phyloP scores from a whole-genome alignment of 176 grass and related monocot species.

The Cymbopogon citratus region DNA sequence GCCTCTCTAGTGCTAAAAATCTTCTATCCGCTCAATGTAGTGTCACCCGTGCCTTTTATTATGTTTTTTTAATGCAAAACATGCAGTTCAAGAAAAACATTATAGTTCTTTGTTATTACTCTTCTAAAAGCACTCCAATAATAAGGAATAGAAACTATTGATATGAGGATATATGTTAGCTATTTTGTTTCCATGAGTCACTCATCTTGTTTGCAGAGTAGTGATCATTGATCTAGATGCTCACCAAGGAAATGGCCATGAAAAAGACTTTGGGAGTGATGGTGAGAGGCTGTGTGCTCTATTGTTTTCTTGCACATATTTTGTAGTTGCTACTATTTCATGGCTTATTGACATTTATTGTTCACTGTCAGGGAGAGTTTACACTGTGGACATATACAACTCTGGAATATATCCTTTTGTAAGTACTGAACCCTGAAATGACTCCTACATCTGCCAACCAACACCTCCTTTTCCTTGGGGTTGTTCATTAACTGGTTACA shows the following conservation, averaged over 20 bases:
- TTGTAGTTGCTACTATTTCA: not conserved
- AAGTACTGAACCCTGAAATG: conserved; percentile 20
- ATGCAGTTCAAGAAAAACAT: not conserved
- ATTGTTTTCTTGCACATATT: not conserved
- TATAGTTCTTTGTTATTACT: not conserved
- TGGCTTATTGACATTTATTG: not conserved
- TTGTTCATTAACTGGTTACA: not conserved
- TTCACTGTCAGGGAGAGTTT: conserved; percentile 41
- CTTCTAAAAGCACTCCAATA: not conserved
- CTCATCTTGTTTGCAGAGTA: conserved; percentile 30
- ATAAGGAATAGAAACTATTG: not conserved
- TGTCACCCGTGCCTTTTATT: not conserved
- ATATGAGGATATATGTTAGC: not conserved
- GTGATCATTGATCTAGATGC: conserved; percentile 77
- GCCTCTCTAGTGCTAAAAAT: not conserved
- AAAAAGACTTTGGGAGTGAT: conserved; percentile 52
- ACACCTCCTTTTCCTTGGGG: not conserved
- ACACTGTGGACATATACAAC: conserved; percentile 80
- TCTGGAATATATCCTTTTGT: conserved; percentile 70
- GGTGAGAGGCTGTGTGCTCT: conserved; percentile 24
- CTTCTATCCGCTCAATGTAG: not conserved
- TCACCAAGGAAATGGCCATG: conserved; percentile 73
- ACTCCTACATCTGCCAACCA: not conserved
- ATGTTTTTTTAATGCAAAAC: not conserved
- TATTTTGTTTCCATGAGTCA: not conserved